Evolutionary conservation across 176 grass and related monocot species (phyloP), one percentile per base, ranked within the genome.

Genomic region (Aegilops tauschii): DNA sequence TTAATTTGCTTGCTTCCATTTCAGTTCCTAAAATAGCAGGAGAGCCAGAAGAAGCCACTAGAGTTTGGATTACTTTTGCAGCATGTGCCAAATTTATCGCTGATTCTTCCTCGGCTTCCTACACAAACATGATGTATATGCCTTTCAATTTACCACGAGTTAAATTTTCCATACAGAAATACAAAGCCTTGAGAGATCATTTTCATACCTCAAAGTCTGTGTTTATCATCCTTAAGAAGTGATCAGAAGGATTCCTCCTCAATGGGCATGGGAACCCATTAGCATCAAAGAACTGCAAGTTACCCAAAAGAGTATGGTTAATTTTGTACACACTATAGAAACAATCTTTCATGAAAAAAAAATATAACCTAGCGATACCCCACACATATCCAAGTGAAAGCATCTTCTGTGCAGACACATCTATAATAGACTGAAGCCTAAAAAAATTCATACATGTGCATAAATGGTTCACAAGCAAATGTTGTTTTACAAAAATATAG

Each of bases 211-310:
- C 91, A 18, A 95, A 95, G 52, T 95, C 91, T 40, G 87, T 91
- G 65, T 95, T 95, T 75, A 95, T 89, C 54, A 90, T 89, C 8
- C 84, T 80, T 32, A 95, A 82, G 71, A 87, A 91, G 44, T 93
- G 88, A 72, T 95, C 91, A 3, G 91, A 93, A 47, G 93, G 93
- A 75, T 91, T 95, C 61, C 47, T 82, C 35, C 83, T 87, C 37
- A 80, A 23, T n/a, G 91, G 93, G 23, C 93, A 95, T 7, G 91
- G 63, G 76, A 89, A 95, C 12, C 88, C 88, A 65, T 91, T 91
- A 17, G 76, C 76, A 63, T 87, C 81, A 28, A 95, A 95, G 82
- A 95, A 95, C 93, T 95, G 29, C 18, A 18, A 76, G 52, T 37
- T 49, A 86, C 84, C 77, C 81, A 34, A 18, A 35, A 23, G 61